Percentiles rank a stretch among this genome's conserved stretches.
Conservation (phyloP, 176 grass and related monocot genomes). For the Tuctoria greenei region DNA sequence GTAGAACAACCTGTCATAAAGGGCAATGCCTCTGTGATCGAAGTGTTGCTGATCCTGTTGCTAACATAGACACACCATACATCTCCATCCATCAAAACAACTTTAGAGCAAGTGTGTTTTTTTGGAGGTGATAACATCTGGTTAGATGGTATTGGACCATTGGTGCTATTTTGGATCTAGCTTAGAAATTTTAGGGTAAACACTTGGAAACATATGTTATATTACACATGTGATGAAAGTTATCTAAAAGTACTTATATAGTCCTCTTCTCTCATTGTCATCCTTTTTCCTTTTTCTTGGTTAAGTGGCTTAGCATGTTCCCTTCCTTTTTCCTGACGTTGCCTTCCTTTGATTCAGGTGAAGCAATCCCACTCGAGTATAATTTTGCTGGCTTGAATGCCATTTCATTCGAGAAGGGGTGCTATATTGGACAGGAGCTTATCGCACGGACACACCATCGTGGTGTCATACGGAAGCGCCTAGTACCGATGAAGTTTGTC, state of each 20-base stretch:
- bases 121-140: neutral
- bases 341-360: conserved; percentile 44
- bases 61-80: neutral
- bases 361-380: conserved; percentile 91
- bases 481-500: conserved; percentile 66
- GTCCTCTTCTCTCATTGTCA: neutral
- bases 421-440: conserved; percentile 96
- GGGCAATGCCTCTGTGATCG: neutral
- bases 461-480: conserved; percentile 81
- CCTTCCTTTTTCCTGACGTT: neutral
- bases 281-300: no score
- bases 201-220: neutral
- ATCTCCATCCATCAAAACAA: neutral
- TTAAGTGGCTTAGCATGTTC: neutral
- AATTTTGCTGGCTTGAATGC: conserved; percentile 79
- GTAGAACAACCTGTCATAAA: neutral
- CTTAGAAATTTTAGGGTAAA: neutral
- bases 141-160: neutral
- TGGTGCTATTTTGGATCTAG: neutral
- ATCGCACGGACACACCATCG: conserved; percentile 92
- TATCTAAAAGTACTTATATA: neutral
- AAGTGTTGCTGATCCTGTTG: neutral
- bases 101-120: neutral
- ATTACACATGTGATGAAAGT: neutral
- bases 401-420: conserved; percentile 96